Evolutionary conservation across 768 basidiomycete species (phyloP), one percentile per base, ranked within the genome.

Genomic region (Lactifluus subvellereus): DNA sequence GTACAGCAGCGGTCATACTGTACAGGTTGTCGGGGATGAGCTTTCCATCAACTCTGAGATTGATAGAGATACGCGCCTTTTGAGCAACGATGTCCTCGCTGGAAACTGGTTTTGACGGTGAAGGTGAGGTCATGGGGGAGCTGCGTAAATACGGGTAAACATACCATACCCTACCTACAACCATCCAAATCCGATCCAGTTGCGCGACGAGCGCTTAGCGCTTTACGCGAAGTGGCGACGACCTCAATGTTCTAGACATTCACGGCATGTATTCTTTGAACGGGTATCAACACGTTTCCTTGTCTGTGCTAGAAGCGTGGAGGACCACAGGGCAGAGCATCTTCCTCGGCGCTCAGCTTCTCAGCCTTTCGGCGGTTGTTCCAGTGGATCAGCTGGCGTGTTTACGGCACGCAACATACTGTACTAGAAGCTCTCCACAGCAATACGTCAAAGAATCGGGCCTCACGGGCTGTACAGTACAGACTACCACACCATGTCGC

Each of bases 1-100:
- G 59, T 58, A 56, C 90, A 71, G 75, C 90, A 92, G 68, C 89
- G 89, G 78, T 92, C 91, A 78, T 90, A 91, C 89, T 92, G 68
- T 18, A 22, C 16, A 18, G 18, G 42, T 20, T 40, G 42, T 20
- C 45, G 2, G 37, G 37, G 6, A 53, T 61, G n/a, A 40, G 51
- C 14, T 27, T 58, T 52, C 42, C 16, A n/a, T 16, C 22, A 2
- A 48, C 27, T 48, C 9, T 18, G 30, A 37, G 27, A 11, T 9
- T 3, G 22, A 5, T 4, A 18, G 32, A 18, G 6, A 38, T 52
- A 55, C 70, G 49, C 59, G 91, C 95, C 86, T 98, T 98, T 77
- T 93, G 86, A 33, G 85, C 86, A 66, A 97, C 79, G 69, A 91
- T 83, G 74, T 96, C 89, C 79, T 98, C 95, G 77, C 91, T 95